A percentile compares a stretch with the other conserved stretches of the same genome.
phyloP scores from a whole-genome alignment of 1,284 basidiomycete species.

The Moniliella sp. region DNA sequence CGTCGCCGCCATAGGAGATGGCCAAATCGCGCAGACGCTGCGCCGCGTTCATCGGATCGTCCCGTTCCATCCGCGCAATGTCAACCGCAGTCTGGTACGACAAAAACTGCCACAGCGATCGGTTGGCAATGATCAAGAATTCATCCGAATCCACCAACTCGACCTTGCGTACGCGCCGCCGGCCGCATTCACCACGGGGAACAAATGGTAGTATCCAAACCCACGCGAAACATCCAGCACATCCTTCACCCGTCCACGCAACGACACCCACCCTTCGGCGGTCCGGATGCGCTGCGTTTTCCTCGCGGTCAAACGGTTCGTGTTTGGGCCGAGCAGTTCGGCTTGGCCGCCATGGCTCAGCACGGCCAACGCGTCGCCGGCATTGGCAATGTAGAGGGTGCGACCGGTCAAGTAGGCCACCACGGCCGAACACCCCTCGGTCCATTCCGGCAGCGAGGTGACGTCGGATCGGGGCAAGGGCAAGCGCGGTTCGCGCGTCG shows the following conservation, averaged over 20 bases:
- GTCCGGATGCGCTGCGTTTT: slow-evolving; percentile 69
- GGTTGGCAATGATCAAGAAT: slow-evolving; percentile 85
- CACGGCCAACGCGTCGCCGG: slow-evolving; percentile 70
- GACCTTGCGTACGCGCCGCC: slow-evolving; percentile 53
- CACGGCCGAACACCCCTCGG: slow-evolving; percentile 64
- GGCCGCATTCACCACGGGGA: slow-evolving; percentile 71
- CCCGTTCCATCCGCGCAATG: slow-evolving; percentile 60
- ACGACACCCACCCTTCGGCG: slow-evolving; percentile 86
- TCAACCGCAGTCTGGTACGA: slow-evolving; percentile 90
- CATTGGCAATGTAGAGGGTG: slow-evolving; percentile 72
- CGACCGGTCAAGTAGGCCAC: slow-evolving; percentile 66
- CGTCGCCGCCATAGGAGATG: slow-evolving; percentile 82
- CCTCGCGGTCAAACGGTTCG: slow-evolving; percentile 67
- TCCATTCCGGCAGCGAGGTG: too few relatives aligned
- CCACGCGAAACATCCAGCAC: slow-evolving; percentile 72
- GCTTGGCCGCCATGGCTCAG: slow-evolving; percentile 58
- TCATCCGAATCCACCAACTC: slow-evolving; percentile 68
- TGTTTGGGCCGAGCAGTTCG: slow-evolving; percentile 53
- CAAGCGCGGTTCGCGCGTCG: too few relatives aligned
- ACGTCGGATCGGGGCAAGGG: too few relatives aligned
- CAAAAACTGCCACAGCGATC: slow-evolving; percentile 77
- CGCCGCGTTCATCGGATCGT: slow-evolving; percentile 85
- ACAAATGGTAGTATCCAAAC: slow-evolving; percentile 77
- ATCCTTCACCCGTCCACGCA: slow-evolving; percentile 78
- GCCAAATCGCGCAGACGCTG: slow-evolving; percentile 92